A percentile compares a stretch with the other conserved stretches of the same genome.
These are phyloP conservation scores for Penicillium nordicum DNA, from an alignment of 2,329 filamentous ascomycete genomes.

Conservation along the genomic window DNA sequence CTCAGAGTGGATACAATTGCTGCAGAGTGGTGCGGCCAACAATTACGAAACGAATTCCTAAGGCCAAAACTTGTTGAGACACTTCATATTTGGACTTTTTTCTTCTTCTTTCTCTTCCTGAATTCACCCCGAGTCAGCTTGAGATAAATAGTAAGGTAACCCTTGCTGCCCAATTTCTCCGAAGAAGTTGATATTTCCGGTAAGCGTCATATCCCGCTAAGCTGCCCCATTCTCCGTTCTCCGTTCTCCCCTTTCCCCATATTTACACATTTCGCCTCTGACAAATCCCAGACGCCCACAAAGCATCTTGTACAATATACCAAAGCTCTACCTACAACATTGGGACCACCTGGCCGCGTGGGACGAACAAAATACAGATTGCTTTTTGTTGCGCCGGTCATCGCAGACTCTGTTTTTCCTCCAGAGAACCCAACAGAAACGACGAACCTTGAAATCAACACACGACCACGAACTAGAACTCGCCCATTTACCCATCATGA, in stretches of 20 bases:
- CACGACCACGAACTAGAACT: neutral
- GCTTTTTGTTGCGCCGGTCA: slow-evolving; percentile 5
- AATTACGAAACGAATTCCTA: slow-evolving; percentile 2
- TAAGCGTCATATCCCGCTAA: neutral
- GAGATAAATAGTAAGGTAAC: neutral
- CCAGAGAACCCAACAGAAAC: neutral
- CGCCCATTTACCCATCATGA: slow-evolving; percentile 24
- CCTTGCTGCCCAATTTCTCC: neutral
- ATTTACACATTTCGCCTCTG: neutral
- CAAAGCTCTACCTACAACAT: neutral
- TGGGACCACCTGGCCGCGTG: neutral
- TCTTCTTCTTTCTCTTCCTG: neutral
- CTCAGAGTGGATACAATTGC: slow-evolving; percentile 3
- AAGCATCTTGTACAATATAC: neutral
- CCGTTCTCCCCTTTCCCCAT: neutral
- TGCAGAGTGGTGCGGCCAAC: slow-evolving; percentile 1
- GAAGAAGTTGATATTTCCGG: neutral
- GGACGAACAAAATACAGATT: neutral
- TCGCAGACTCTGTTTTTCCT: slow-evolving; percentile 4
- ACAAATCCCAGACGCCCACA: neutral
- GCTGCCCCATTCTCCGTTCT: neutral
- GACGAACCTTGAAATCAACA: neutral
- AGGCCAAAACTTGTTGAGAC: slow-evolving; percentile 4
- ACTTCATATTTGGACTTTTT: neutral
- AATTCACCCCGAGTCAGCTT: neutral